These are phyloP conservation scores for Sporothrix globosa DNA, from an alignment of 2,329 filamentous ascomycete species.

Conservation along the genomic window DNA sequence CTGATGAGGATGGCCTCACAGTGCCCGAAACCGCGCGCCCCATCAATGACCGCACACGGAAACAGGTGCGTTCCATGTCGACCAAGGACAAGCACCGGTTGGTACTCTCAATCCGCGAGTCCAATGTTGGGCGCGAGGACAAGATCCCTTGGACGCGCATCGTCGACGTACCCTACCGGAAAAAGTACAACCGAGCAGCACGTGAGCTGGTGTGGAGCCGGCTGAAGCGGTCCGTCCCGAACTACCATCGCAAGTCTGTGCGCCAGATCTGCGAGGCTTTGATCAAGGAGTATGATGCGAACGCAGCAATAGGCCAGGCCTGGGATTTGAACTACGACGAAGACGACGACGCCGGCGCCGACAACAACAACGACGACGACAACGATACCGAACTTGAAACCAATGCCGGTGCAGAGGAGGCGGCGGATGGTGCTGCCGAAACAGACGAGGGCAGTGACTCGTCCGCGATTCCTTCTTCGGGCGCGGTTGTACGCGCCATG, in stretches of 20 bases:
- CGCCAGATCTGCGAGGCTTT: slow-evolving; percentile 33
- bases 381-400: slow-evolving; percentile 5
- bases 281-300: slow-evolving; percentile 31
- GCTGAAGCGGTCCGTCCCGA: slow-evolving; percentile 35
- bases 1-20: slow-evolving; percentile 38
- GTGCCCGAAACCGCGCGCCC: slow-evolving; percentile 47
- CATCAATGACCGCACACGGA: slow-evolving; percentile 47
- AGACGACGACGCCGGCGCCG: no score
- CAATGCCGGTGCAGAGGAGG: background rate
- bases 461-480: slow-evolving; percentile 6
- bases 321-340: slow-evolving; percentile 33
- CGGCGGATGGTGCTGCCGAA: background rate
- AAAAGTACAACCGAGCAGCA: slow-evolving; percentile 33
- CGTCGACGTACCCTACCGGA: slow-evolving; percentile 31
- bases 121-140: slow-evolving; percentile 47
- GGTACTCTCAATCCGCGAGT: slow-evolving; percentile 50
- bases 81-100: slow-evolving; percentile 52
- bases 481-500: slow-evolving; percentile 11
- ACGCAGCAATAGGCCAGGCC: slow-evolving; percentile 25
- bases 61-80: slow-evolving; percentile 49
- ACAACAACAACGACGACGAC: background rate
- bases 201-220: slow-evolving; percentile 37
- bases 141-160: slow-evolving; percentile 57
- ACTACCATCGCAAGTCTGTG: slow-evolving; percentile 33
- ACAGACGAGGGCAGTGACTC: background rate